Evolutionary conservation across 805 yeast genomes (phyloP).

Genomic region (Metschnikowia dekortorum): DNA sequence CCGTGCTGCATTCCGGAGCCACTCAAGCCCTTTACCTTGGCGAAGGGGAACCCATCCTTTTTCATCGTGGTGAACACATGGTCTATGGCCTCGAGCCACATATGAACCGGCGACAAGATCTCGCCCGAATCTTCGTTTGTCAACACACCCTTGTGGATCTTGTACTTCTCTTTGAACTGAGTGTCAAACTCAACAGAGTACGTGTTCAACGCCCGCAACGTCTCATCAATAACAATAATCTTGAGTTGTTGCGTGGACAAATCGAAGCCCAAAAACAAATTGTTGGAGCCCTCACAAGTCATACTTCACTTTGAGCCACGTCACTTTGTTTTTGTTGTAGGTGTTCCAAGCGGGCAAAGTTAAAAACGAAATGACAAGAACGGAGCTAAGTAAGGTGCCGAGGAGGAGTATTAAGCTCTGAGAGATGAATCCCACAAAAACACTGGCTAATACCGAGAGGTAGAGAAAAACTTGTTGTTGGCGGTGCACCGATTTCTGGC

Average conservation of each 20-base stretch:
- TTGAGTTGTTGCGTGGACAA: slow-evolving; percentile 88
- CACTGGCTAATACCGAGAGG: slow-evolving; percentile 31
- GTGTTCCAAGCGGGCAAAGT: slow-evolving; percentile 58
- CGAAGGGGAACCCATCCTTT: slow-evolving; percentile 51
- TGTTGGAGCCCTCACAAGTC: slow-evolving; percentile 13
- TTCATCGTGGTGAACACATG: slow-evolving; percentile 51
- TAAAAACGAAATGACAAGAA: slow-evolving; percentile 26
- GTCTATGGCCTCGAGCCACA: slow-evolving; percentile 88
- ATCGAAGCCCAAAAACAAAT: slow-evolving; percentile 66
- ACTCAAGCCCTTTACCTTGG: slow-evolving; percentile 57
- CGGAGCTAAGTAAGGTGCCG: slow-evolving; percentile 32
- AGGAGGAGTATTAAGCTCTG: slow-evolving; percentile 42
- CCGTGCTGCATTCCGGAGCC: slow-evolving; percentile 96
- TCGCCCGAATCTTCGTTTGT: slow-evolving; percentile 50
- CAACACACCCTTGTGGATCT: slow-evolving; percentile 71
- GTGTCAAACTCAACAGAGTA: slow-evolving; percentile 70
- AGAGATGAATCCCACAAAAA: slow-evolving; percentile 44
- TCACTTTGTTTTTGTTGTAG: slow-evolving; percentile 46
- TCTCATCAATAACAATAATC: slow-evolving; percentile 57
- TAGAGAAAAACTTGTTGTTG: slow-evolving; percentile 23
- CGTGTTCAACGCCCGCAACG: slow-evolving; percentile 50
- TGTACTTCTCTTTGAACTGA: slow-evolving; percentile 53
- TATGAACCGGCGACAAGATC: slow-evolving; percentile 74
- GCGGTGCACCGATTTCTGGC: slow-evolving; percentile 44
- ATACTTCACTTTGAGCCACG: slow-evolving; percentile 42